Percentiles rank a stretch among this genome's conserved stretches.
Evolutionary conservation across 495 filamentous ascomycete species (phyloP).

Genomic region (Aspergillus mulundensis): DNA sequence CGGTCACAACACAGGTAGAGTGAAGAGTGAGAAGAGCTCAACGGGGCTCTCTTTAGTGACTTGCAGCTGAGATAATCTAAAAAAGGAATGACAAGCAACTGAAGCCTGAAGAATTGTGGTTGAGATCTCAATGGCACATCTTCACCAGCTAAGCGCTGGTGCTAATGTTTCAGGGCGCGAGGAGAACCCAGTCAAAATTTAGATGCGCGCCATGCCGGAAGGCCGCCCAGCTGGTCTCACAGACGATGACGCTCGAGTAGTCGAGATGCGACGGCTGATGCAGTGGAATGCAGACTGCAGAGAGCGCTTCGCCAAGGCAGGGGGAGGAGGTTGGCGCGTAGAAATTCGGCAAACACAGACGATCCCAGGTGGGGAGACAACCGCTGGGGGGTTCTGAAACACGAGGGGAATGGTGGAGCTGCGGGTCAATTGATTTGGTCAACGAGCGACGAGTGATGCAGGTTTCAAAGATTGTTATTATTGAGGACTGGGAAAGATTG

Average conservation of each 20-base stretch:
- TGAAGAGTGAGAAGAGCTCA: conserved; percentile 4
- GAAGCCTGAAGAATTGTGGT: conserved; percentile 12
- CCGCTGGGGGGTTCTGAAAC: conserved; percentile 4
- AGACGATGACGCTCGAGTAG: conserved; percentile 1
- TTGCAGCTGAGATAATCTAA: conserved; percentile 4
- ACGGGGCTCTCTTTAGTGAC: conserved; percentile 9
- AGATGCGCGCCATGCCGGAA: conserved; percentile 10
- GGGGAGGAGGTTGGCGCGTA: conserved; percentile 16
- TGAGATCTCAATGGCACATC: conserved; percentile 17
- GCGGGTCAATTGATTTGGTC: background rate
- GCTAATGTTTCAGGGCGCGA: conserved; percentile 1
- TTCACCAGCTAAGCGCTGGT: conserved; percentile 10
- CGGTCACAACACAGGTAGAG: conserved; percentile 12
- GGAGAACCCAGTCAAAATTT: conserved; percentile 10
- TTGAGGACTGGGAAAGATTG: background rate
- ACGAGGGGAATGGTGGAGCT: conserved; percentile 7
- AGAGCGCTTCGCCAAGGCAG: conserved; percentile 15
- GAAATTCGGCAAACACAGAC: conserved; percentile 1
- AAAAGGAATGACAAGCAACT: conserved; percentile 14
- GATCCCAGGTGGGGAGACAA: conserved; percentile 7
- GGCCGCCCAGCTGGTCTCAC: conserved; percentile 4
- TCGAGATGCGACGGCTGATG: background rate
- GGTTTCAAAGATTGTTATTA: background rate
- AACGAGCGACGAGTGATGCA: background rate
- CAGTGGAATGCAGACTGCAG: conserved; percentile 2